A percentile compares a stretch with the other conserved stretches of the same genome.
phyloP scores from a whole-genome alignment of 768 basidiomycete genomes.

The Coprinopsis marcescibilis region DNA sequence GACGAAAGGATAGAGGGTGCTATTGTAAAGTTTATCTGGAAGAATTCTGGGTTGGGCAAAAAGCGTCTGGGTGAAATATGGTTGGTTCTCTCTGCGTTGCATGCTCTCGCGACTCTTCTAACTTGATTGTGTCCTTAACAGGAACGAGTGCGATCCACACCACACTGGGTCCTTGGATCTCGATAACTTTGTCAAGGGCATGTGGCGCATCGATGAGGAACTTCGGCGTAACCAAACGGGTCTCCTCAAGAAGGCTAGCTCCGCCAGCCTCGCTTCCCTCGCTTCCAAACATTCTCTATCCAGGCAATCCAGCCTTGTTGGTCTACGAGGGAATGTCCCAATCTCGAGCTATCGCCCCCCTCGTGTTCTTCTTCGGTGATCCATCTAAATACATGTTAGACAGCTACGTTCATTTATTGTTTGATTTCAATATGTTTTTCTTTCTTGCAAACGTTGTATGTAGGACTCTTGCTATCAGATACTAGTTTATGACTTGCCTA shows the following conservation, averaged over 20 bases:
- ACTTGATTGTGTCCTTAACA: slow-evolving; percentile 19
- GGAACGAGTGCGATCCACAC: slow-evolving; percentile 65
- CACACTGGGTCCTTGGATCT: slow-evolving; percentile 53
- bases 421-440: too few relatives aligned
- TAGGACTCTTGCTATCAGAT: too few relatives aligned
- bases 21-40: slow-evolving; percentile 60
- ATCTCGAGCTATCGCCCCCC: slow-evolving; percentile 3
- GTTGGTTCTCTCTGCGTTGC: slow-evolving; percentile 31
- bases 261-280: slow-evolving; percentile 1
- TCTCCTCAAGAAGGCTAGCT: slow-evolving; percentile 24
- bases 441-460: too few relatives aligned
- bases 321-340: background rate
- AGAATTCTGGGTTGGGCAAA: slow-evolving; percentile 48
- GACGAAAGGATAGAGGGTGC: slow-evolving; percentile 51
- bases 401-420: background rate
- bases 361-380: slow-evolving; percentile 1
- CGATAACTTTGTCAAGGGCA: slow-evolving; percentile 66
- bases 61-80: slow-evolving; percentile 58
- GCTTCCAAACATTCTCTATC: slow-evolving; percentile 1
- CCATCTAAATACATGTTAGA: background rate
- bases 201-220: slow-evolving; percentile 87
- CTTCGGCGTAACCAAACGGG: slow-evolving; percentile 53
- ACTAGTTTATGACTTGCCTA: too few relatives aligned
- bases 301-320: background rate
- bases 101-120: slow-evolving; percentile 1